These are phyloP conservation scores for Talaromyces islandicus DNA, from an alignment of 2,329 filamentous ascomycete species.

Conservation along the genomic window DNA sequence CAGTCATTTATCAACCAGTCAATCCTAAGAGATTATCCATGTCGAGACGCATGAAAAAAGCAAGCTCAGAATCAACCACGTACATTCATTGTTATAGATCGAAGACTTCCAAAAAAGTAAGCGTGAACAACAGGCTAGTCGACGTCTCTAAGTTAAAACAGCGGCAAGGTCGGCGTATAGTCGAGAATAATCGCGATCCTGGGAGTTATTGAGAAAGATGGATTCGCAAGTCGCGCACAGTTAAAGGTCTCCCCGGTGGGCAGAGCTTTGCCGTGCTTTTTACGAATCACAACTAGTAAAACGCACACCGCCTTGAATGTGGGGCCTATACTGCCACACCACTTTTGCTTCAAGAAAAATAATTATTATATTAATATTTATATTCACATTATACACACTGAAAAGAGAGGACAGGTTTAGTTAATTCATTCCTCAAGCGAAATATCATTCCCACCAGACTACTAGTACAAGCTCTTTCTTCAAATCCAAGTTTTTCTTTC, in stretches of 20 bases:
- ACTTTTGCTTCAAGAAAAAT: neutral
- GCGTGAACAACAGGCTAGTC: neutral
- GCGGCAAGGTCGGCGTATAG: neutral
- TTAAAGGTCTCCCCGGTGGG: too few species aligned
- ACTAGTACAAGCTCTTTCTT: neutral
- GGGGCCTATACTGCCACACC: neutral
- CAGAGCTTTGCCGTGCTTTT: neutral
- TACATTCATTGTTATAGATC: conserved; percentile 27
- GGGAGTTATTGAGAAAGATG: neutral
- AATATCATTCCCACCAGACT: neutral
- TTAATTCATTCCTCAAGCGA: neutral
- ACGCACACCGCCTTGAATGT: neutral
- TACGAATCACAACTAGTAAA: neutral
- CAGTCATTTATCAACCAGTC: neutral
- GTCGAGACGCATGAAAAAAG: neutral
- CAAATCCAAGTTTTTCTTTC: neutral
- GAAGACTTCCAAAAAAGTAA: neutral
- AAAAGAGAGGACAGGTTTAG: neutral
- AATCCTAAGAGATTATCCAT: neutral
- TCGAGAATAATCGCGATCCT: neutral
- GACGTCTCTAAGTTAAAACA: neutral
- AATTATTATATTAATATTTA: neutral
- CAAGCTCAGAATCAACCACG: conserved; percentile 12
- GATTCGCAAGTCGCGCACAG: neutral
- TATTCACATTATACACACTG: neutral